Evolutionary conservation across 2,329 filamentous ascomycete species (phyloP).

Genomic region (Coniochaeta prunicola): DNA sequence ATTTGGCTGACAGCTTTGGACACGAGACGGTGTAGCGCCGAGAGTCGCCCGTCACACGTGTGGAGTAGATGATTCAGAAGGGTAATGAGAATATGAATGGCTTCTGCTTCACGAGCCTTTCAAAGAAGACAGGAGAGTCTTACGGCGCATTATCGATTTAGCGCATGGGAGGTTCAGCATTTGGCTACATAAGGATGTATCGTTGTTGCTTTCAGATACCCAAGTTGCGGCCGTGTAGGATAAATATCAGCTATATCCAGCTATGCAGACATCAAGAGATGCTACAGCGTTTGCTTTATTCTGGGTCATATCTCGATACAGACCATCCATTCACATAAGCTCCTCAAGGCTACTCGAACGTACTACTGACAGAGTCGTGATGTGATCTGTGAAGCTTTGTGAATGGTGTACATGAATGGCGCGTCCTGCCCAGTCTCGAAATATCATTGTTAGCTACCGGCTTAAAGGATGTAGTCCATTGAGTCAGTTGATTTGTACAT

Average conservation of each 20-base stretch:
- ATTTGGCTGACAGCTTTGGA: not conserved
- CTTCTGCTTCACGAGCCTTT: not conserved
- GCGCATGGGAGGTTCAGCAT: not conserved
- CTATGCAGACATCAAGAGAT: not conserved
- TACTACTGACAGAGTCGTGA: too few species aligned
- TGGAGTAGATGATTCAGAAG: not conserved
- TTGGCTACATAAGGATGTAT: not conserved
- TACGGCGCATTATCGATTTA: not conserved
- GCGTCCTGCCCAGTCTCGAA: too few species aligned
- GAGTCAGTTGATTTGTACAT: too few species aligned
- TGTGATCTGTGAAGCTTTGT: too few species aligned
- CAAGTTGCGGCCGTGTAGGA: not conserved
- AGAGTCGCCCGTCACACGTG: not conserved
- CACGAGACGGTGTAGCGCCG: not conserved
- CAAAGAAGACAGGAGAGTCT: not conserved
- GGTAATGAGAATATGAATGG: not conserved
- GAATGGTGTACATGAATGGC: too few species aligned
- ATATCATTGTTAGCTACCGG: too few species aligned
- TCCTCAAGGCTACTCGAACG: too few species aligned
- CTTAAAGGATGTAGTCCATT: too few species aligned
- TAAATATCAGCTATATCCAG: not conserved
- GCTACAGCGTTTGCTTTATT: not conserved
- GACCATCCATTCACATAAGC: too few species aligned
- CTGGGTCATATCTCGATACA: not conserved
- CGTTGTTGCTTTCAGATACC: not conserved